These are phyloP conservation scores for Torulaspora indica DNA, from an alignment of 805 yeast genomes.

Conservation along the genomic window DNA sequence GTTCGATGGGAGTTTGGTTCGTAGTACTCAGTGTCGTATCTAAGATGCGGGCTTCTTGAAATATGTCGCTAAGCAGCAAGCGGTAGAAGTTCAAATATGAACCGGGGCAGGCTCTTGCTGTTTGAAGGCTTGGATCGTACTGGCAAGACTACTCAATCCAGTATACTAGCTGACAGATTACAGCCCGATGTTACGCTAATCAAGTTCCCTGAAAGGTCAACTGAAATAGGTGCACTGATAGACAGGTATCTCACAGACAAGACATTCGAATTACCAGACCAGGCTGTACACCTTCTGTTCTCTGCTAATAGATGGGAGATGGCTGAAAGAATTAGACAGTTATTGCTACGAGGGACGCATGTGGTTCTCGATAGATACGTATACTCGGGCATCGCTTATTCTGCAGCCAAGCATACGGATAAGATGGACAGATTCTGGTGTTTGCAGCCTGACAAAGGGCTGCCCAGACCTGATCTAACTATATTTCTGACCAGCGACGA, in stretches of 20 bases:
- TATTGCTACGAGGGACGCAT: conserved; percentile 48
- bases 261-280: conserved; percentile 54
- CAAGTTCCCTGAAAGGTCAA: conserved; percentile 86
- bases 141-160: conserved; percentile 86
- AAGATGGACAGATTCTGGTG: conserved; percentile 75
- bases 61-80: not conserved
- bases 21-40: too few species aligned
- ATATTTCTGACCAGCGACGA: conserved; percentile 59
- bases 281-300: conserved; percentile 80
- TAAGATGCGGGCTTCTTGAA: too few species aligned
- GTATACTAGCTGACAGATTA: conserved; percentile 36
- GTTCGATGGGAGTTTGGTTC: not conserved
- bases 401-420: conserved; percentile 59
- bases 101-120: conserved; percentile 68
- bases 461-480: conserved; percentile 82
- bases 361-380: conserved; percentile 82
- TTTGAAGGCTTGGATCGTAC: conserved; percentile 94
- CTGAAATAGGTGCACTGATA: conserved; percentile 75
- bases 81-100: conserved; percentile 6
- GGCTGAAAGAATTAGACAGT: conserved; percentile 42
- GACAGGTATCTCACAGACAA: conserved; percentile 61
- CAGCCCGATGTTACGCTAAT: conserved; percentile 42
- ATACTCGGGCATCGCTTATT: conserved; percentile 90
- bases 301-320: conserved; percentile 95
- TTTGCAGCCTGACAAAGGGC: conserved; percentile 69